phyloP scores from a whole-genome alignment of 805 yeast species.

The Kuraishia capsulata region DNA sequence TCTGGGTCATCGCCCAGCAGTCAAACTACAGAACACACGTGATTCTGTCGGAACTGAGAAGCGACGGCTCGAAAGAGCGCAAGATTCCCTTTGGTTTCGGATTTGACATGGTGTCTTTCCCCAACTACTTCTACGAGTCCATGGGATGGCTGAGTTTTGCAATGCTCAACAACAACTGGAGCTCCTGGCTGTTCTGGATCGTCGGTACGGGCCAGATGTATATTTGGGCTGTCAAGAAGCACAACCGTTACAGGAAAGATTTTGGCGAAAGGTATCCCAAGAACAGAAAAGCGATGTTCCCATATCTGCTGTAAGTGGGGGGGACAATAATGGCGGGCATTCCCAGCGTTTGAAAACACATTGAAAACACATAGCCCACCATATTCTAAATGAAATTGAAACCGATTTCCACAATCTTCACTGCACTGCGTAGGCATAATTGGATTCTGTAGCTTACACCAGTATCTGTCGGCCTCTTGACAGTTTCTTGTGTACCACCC shows the following conservation, averaged over 20 bases:
- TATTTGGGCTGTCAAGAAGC: slow-evolving; percentile 86
- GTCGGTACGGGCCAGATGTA: slow-evolving; percentile 81
- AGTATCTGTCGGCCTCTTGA: no score
- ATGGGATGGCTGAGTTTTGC: slow-evolving; percentile 68
- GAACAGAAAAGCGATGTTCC: slow-evolving; percentile 71
- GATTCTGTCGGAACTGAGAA: slow-evolving; percentile 51
- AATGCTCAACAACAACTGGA: slow-evolving; percentile 66
- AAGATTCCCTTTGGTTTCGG: slow-evolving; percentile 79
- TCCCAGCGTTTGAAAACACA: no score
- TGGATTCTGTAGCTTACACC: no score
- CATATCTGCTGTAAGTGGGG: slow-evolving; percentile 60
- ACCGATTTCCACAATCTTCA: no score
- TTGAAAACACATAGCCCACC: no score
- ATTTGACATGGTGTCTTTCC: slow-evolving; percentile 75
- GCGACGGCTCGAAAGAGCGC: slow-evolving; percentile 47
- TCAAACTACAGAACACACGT: slow-evolving; percentile 69
- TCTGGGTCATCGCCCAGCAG: slow-evolving; percentile 53
- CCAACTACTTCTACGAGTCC: slow-evolving; percentile 88
- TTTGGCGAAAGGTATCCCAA: slow-evolving; percentile 77
- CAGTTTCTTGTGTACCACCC: no score
- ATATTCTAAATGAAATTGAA: no score
- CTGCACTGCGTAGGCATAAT: no score
- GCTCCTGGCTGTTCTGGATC: slow-evolving; percentile 59
- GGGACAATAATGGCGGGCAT: no score
- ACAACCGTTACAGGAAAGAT: slow-evolving; percentile 53